These are phyloP conservation scores for Paspalum notatum DNA, from an alignment of 176 grass and related monocot genomes.

Conservation along the genomic window DNA sequence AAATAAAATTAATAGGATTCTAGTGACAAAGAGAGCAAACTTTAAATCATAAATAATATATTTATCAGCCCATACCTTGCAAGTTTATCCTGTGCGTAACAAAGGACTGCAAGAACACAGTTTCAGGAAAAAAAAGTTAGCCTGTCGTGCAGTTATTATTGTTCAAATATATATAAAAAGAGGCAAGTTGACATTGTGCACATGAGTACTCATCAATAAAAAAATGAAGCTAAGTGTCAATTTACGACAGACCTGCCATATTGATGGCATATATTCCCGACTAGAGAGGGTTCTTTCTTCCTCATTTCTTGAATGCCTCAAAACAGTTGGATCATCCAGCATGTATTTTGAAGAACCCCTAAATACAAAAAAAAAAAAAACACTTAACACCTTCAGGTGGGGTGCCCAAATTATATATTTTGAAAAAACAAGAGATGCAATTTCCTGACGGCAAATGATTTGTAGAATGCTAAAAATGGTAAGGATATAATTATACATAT, in stretches of 20 bases:
- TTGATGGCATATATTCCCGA: slow-evolving; percentile 75
- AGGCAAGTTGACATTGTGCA: not conserved
- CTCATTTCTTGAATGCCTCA: slow-evolving; percentile 36
- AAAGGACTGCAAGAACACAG: slow-evolving; percentile 72
- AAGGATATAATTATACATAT: not conserved
- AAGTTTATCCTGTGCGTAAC: slow-evolving; percentile 83
- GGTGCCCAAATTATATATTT: not conserved
- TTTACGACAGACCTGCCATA: slow-evolving; percentile 67
- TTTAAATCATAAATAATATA: slow-evolving; percentile 26
- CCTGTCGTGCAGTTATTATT: not conserved
- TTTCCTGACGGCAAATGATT: slow-evolving; percentile 7
- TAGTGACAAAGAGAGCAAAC: not conserved
- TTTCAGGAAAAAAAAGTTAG: slow-evolving; percentile 21
- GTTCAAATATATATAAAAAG: slow-evolving; percentile 12
- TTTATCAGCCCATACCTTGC: slow-evolving; percentile 62
- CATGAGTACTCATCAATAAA: slow-evolving; percentile 20
- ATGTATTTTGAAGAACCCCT: slow-evolving; percentile 46
- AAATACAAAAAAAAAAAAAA: slow-evolving; percentile 36
- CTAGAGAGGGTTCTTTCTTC: slow-evolving; percentile 50
- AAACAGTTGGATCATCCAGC: slow-evolving; percentile 38
- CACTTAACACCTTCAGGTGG: not conserved
- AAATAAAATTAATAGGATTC: slow-evolving; percentile 20
- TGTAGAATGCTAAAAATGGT: not conserved
- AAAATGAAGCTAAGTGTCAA: slow-evolving; percentile 19
- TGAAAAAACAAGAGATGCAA: not conserved